Percentiles rank a stretch among this genome's conserved stretches.
Conservation (phyloP, 2,329 filamentous ascomycete genomes). For the Myotisia sp. region DNA sequence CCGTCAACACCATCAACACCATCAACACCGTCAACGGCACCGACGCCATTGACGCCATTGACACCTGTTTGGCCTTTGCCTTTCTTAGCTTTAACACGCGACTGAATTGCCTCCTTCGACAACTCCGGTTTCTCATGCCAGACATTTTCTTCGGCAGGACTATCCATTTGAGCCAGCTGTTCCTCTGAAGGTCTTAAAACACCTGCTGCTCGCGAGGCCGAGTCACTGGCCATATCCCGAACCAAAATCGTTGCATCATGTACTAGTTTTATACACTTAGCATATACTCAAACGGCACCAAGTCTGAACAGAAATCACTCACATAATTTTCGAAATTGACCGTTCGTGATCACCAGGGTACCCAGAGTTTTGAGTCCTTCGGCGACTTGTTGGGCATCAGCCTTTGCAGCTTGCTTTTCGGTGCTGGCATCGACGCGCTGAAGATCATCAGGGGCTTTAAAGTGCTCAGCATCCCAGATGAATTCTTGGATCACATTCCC, state of each 20-base stretch:
- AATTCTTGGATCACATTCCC: constrained; percentile 93
- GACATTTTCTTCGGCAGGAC: constrained; percentile 75
- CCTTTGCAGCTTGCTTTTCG: constrained; percentile 60
- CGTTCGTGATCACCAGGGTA: constrained; percentile 82
- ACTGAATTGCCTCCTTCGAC: constrained; percentile 53
- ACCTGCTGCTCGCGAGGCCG: constrained; percentile 62
- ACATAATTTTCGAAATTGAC: constrained; percentile 85
- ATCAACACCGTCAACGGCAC: constrained; percentile 39
- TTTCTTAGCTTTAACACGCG: constrained; percentile 46
- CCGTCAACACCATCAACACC: constrained; percentile 26
- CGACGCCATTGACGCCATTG: constrained; percentile 10
- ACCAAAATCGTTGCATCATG: constrained; percentile 67
- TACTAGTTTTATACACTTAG: too few relatives aligned
- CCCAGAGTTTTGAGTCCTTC: constrained; percentile 79
- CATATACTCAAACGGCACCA: too few relatives aligned
- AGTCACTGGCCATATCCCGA: constrained; percentile 84
- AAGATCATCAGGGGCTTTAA: constrained; percentile 47
- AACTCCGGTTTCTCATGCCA: constrained; percentile 83
- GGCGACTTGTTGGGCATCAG: constrained; percentile 70
- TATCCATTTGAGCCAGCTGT: constrained; percentile 59
- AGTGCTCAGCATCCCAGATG: constrained; percentile 78
- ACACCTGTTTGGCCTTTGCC: constrained; percentile 14
- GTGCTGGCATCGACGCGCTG: constrained; percentile 51
- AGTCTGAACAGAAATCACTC: too few relatives aligned
- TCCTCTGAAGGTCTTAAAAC: constrained; percentile 67